Conservation (phyloP, 257 asterid genomes). For the Haberlea rhodopensis region DNA sequence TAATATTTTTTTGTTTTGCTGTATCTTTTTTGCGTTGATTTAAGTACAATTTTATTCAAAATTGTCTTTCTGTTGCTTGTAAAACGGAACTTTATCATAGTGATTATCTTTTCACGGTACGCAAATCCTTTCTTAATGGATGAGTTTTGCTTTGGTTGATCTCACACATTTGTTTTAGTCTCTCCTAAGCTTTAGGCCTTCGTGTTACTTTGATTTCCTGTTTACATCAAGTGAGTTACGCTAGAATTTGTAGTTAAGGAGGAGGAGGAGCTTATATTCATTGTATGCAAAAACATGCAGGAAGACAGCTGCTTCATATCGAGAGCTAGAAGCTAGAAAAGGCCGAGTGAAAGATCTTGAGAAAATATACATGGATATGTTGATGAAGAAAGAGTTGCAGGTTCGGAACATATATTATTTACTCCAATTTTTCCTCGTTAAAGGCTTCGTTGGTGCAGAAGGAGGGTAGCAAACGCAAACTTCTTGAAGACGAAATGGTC, state of each 20-base stretch:
- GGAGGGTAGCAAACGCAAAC: conserved; percentile 76
- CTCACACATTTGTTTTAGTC: no score
- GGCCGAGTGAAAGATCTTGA: conserved; percentile 64
- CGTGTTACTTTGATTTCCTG: neutral
- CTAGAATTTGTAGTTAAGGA: neutral
- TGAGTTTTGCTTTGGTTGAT: neutral
- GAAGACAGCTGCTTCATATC: conserved; percentile 57
- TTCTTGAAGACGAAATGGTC: conserved; percentile 77
- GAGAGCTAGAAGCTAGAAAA: conserved; percentile 74
- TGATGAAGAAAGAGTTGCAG: conserved; percentile 87
- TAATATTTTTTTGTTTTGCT: neutral
- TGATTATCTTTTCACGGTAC: no score
- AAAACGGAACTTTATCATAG: no score
- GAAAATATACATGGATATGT: conserved; percentile 70
- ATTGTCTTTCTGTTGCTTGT: neutral
- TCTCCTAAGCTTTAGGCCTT: neutral
- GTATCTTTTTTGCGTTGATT: no score
- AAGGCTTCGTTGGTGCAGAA: conserved; percentile 46
- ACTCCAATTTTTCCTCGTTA: neutral
- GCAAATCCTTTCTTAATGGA: neutral
- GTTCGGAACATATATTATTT: conserved; percentile 14
- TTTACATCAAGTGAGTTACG: neutral
- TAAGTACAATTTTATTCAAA: neutral
- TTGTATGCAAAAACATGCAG: conserved; percentile 34
- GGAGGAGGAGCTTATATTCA: neutral